These are phyloP conservation scores for Pulicaria dysenterica DNA, from an alignment of 129 eudicot species.

Conservation along the genomic window DNA sequence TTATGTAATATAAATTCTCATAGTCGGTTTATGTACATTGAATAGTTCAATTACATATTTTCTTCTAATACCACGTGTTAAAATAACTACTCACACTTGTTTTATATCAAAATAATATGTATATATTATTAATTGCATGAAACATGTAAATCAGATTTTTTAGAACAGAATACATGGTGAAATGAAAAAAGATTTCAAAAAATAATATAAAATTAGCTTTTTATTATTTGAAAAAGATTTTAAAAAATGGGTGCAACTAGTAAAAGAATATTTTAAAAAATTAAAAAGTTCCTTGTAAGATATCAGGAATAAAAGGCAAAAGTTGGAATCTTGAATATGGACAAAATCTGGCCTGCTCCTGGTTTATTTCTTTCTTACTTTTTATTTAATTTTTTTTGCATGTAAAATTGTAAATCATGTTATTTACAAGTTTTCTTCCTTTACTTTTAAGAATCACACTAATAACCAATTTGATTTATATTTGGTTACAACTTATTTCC, in stretches of 20 bases:
- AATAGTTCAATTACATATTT: background rate
- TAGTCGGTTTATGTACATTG: background rate
- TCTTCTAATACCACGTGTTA: too few relatives aligned
- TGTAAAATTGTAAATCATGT: too few relatives aligned
- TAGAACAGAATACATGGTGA: too few relatives aligned
- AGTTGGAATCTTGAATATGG: constrained; percentile 23
- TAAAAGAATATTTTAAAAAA: background rate
- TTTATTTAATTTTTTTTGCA: background rate
- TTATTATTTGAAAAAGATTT: background rate
- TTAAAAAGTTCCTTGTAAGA: background rate
- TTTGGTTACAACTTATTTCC: too few relatives aligned
- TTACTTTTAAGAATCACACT: too few relatives aligned
- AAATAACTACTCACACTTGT: too few relatives aligned
- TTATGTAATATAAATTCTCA: background rate
- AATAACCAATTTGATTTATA: too few relatives aligned
- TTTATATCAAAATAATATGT: too few relatives aligned
- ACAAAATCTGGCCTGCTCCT: constrained; percentile 19
- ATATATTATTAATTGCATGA: too few relatives aligned
- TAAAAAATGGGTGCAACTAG: background rate
- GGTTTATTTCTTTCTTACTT: background rate
- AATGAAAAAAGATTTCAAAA: too few relatives aligned
- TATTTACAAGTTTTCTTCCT: too few relatives aligned
- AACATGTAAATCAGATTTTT: too few relatives aligned
- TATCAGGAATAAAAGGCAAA: constrained; percentile 35
- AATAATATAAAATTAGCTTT: background rate